phyloP scores from a whole-genome alignment of 441 rosid species.

The Gossypium gossypioides region DNA sequence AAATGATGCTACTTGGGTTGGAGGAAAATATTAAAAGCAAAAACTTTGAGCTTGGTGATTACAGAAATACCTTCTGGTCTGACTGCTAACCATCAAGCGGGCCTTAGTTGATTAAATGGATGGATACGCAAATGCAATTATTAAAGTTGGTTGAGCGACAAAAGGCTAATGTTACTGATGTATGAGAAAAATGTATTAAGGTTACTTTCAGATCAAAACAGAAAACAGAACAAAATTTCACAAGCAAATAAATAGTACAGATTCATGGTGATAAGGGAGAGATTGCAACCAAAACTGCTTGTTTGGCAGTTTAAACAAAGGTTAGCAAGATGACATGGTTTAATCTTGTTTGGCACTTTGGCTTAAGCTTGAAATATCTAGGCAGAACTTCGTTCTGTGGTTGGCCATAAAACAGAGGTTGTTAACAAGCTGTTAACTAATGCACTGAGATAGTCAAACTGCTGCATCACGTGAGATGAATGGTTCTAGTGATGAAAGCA shows the following conservation, averaged over 20 bases:
- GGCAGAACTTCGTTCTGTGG: background rate
- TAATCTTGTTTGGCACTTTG: background rate
- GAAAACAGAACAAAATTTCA: background rate
- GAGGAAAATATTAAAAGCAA: background rate
- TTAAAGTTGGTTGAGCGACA: background rate
- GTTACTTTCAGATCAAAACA: background rate
- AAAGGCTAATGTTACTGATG: background rate
- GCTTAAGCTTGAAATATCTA: background rate
- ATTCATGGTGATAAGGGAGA: background rate
- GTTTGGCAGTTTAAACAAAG: background rate
- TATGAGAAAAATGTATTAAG: background rate
- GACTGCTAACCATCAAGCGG: background rate
- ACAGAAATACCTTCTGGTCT: background rate
- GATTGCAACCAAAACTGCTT: background rate
- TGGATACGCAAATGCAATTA: background rate
- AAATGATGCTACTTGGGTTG: background rate
- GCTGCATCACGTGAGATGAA: background rate
- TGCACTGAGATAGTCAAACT: background rate
- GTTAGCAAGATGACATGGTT: background rate
- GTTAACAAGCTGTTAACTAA: background rate
- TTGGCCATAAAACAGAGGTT: background rate
- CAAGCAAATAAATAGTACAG: background rate
- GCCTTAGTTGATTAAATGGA: background rate
- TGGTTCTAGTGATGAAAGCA: background rate
- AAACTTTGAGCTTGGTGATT: background rate